phyloP scores from a whole-genome alignment of 1,284 basidiomycete species.

The Ceratobasidium sp. region DNA sequence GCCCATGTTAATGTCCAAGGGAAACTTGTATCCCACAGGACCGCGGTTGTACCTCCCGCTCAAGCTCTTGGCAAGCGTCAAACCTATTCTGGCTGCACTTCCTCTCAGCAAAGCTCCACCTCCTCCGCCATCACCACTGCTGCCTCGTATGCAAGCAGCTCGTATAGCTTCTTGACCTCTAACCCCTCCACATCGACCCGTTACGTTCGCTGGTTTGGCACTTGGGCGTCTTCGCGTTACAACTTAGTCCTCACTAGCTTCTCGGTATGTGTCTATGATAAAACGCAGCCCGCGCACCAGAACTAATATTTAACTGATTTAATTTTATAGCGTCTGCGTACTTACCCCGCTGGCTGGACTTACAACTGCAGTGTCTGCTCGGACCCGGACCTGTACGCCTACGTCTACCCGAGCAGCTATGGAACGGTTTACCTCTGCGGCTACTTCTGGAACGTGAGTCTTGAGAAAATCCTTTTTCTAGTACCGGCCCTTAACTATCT shows the following conservation, averaged over 20 bases:
- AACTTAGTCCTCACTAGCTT: slow-evolving; percentile 34
- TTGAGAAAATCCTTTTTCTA: not conserved
- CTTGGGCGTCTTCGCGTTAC: slow-evolving; percentile 27
- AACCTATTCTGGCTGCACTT: slow-evolving; percentile 19
- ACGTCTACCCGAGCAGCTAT: slow-evolving; percentile 46
- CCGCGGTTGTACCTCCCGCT: slow-evolving; percentile 14
- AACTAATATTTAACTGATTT: not conserved
- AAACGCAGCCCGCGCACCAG: too few species aligned
- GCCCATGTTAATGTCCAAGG: slow-evolving; percentile 54
- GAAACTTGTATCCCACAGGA: slow-evolving; percentile 30
- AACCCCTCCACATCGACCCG: slow-evolving; percentile 41
- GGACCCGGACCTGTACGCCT: slow-evolving; percentile 41
- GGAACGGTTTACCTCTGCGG: slow-evolving; percentile 44
- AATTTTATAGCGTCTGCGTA: slow-evolving; percentile 21
- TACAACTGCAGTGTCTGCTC: slow-evolving; percentile 43
- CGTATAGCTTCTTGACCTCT: slow-evolving; percentile 33
- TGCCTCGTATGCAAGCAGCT: slow-evolving; percentile 29
- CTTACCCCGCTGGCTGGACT: slow-evolving; percentile 40
- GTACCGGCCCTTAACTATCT: not conserved
- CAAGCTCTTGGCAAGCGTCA: slow-evolving; percentile 20
- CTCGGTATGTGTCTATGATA: slow-evolving; percentile 15
- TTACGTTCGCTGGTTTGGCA: slow-evolving; percentile 47
- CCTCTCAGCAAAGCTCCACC: slow-evolving; percentile 15
- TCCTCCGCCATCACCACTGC: slow-evolving; percentile 29
- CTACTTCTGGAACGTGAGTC: slow-evolving; percentile 40